Percentiles rank a stretch among this genome's conserved stretches.
phyloP scores from a whole-genome alignment of 179 eudicot genomes.

The Beta corolliflora region DNA sequence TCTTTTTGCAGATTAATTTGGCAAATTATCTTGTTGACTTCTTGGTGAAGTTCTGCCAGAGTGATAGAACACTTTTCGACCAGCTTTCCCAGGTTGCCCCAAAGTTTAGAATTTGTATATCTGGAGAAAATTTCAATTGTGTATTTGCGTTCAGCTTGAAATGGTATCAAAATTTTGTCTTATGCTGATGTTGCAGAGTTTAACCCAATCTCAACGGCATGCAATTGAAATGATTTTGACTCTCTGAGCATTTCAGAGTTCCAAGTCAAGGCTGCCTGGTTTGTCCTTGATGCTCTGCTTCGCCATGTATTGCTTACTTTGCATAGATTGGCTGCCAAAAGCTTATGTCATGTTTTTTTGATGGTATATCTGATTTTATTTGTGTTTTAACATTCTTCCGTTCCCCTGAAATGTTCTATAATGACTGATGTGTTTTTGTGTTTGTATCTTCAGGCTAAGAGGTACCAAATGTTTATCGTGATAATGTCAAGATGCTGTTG shows the following conservation, averaged over 20 bases:
- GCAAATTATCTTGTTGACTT: slow-evolving; percentile 69
- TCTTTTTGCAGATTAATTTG: slow-evolving; percentile 73
- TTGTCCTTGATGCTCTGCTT: slow-evolving; percentile 11
- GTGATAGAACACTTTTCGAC: slow-evolving; percentile 58
- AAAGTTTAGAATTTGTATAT: neutral
- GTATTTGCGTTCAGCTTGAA: neutral
- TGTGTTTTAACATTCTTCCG: neutral
- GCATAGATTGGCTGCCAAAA: neutral
- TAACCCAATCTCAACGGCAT: slow-evolving; percentile 41
- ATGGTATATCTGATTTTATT: slow-evolving; percentile 9
- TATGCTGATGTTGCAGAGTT: slow-evolving; percentile 33
- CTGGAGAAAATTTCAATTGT: neutral
- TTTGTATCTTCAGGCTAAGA: neutral
- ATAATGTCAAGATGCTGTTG: neutral
- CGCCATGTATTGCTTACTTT: neutral
- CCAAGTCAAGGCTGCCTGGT: neutral
- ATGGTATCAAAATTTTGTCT: neutral
- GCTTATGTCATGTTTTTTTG: neutral
- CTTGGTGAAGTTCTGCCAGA: slow-evolving; percentile 60
- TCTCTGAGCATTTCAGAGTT: neutral
- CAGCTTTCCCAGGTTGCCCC: slow-evolving; percentile 74
- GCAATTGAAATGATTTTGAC: slow-evolving; percentile 41
- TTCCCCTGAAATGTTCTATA: neutral
- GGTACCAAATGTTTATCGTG: neutral
- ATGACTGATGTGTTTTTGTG: neutral